A percentile compares a stretch with the other conserved stretches of the same genome.
Conservation (phyloP, 495 filamentous ascomycete genomes). For the Entonaema liquescens region DNA sequence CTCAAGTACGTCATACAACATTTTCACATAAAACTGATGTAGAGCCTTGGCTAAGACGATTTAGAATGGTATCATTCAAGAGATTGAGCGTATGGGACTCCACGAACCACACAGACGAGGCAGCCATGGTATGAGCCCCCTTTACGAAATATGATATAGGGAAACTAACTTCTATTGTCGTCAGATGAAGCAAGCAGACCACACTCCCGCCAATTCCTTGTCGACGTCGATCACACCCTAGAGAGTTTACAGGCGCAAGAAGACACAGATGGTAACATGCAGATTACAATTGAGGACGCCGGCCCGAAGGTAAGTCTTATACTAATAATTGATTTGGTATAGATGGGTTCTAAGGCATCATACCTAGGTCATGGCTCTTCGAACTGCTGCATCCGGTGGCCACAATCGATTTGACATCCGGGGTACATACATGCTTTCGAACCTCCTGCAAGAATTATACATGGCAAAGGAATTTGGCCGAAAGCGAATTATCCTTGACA, state of each 20-base stretch:
- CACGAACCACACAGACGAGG: conserved; percentile 57
- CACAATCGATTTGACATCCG: conserved; percentile 84
- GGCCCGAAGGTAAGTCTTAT: conserved; percentile 80
- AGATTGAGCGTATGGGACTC: conserved; percentile 53
- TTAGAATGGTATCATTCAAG: conserved; percentile 55
- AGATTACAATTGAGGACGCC: conserved; percentile 95
- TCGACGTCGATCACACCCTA: conserved; percentile 80
- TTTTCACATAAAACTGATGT: not conserved
- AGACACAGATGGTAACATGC: conserved; percentile 89
- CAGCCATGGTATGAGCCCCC: conserved; percentile 54
- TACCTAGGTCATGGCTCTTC: conserved; percentile 73
- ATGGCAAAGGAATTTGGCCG: conserved; percentile 87
- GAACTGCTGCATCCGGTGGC: conserved; percentile 87
- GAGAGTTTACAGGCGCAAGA: conserved; percentile 77
- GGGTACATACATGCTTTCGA: conserved; percentile 95
- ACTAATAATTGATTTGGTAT: not conserved
- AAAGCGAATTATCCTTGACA: conserved; percentile 85
- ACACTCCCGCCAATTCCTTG: conserved; percentile 72
- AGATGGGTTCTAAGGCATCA: conserved; percentile 5
- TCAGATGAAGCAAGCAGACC: conserved; percentile 57
- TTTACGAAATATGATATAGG: not conserved
- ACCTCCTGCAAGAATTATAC: conserved; percentile 91
- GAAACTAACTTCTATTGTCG: not conserved
- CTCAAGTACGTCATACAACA: conserved; percentile 49
- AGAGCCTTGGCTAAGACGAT: conserved; percentile 36